Percentiles rank a stretch among this genome's conserved stretches.
phyloP scores from a whole-genome alignment of 345 rosid species.

The Tarenaya hassleriana region DNA sequence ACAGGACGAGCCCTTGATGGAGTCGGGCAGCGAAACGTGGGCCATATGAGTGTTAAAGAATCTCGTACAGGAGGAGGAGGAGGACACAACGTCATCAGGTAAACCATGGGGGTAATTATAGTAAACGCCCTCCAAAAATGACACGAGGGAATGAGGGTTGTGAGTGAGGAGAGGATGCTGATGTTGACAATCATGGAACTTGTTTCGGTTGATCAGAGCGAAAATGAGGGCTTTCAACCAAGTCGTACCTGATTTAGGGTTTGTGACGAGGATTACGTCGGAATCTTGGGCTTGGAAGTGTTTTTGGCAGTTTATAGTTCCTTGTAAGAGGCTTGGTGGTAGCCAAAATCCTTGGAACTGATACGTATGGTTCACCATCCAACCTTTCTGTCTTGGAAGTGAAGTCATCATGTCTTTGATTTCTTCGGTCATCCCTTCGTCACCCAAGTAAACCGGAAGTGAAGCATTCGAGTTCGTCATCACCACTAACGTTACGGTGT shows the following conservation, averaged over 20 bases:
- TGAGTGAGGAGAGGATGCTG: slow-evolving; percentile 42
- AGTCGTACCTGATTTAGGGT: slow-evolving; percentile 55
- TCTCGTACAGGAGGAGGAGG: slow-evolving; percentile 32
- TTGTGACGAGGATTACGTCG: slow-evolving; percentile 42
- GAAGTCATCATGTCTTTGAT: slow-evolving; percentile 31
- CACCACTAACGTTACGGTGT: no score
- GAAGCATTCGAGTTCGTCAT: slow-evolving; percentile 5
- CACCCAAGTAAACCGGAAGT: slow-evolving; percentile 18
- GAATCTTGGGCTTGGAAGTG: slow-evolving; percentile 35
- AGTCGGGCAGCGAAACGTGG: slow-evolving; percentile 32
- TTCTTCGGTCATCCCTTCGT: slow-evolving; percentile 25
- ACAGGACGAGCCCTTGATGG: slow-evolving; percentile 31
- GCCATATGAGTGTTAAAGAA: slow-evolving; percentile 47
- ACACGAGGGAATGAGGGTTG: slow-evolving; percentile 50
- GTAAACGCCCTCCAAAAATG: no score
- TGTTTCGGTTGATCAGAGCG: slow-evolving; percentile 36
- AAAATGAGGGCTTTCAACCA: slow-evolving; percentile 50
- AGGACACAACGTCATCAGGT: no score
- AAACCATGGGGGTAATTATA: no score
- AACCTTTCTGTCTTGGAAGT: slow-evolving; percentile 38
- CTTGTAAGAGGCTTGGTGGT: slow-evolving; percentile 12
- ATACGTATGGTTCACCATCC: slow-evolving; percentile 35
- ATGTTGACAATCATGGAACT: slow-evolving; percentile 21
- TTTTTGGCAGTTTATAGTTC: slow-evolving; percentile 28
- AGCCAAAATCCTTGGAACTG: slow-evolving; percentile 47